Evolutionary conservation across 1,284 basidiomycete genomes (phyloP), one percentile per base, ranked within the genome.

Genomic region (Leucoagaricus sp.): DNA sequence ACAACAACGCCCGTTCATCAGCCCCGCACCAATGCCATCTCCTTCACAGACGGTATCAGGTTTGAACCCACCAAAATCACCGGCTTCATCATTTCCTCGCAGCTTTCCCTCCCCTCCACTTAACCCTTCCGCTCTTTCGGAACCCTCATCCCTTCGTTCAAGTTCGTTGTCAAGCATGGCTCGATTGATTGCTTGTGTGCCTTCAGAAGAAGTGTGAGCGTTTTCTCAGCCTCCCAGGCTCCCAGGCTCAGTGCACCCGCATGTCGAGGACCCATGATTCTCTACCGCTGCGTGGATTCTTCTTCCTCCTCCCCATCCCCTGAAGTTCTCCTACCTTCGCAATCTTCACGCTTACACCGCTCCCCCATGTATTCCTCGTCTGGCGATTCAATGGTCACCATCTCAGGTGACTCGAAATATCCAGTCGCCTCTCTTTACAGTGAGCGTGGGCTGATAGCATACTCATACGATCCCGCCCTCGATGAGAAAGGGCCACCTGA

Each of bases 321-420:
- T n/a, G 61, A 66, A 34, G 58, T 61, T 17, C 47, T 60, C 21
- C 57, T 60, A 10, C 64, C 63, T 9, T 62, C 63, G 0, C 23
- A 53, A 4, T 38, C 55, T 15, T 52, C 63, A 6, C 25, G 19
- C 47, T 19, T 57, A 49, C 58, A 58, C 29, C 63, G 64, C 0
- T 46, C 51, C 15, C 70, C 69, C 3, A 57, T 64, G 34, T 51
- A 63, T 19, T 69, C 69, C 0, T 61, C 53, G 1, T 68, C 66
- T 3, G 67, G 64, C 13, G 69, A 72, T 33, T 64, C 65, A 8
- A 59, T 62, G 38, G 53, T 69, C 1, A 66, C 69, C 3, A 48
- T 72, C 7, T 69, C 67, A 10, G 61, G 63, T 0, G 72, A 75
- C 55, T 70, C 69, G 12, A 75, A 74, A 58, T 74, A 73, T 44